Evolutionary conservation across 805 yeast species (phyloP).

Genomic region (Yarrowia hollandica): DNA sequence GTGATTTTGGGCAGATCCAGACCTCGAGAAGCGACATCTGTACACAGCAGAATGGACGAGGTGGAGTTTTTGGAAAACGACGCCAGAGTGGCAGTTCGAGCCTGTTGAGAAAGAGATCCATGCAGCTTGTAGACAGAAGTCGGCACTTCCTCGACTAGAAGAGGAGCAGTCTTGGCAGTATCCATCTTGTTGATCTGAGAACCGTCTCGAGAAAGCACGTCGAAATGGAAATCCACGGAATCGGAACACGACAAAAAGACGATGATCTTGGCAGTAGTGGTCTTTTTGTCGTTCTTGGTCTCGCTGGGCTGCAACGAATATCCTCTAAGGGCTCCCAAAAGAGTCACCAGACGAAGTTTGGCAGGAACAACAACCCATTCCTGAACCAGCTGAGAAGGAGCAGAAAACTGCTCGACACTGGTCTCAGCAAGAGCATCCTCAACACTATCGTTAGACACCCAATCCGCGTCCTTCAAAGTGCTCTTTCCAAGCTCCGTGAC

Average conservation of each 20-base stretch:
- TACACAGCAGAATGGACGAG: slow-evolving; percentile 72
- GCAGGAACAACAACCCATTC: slow-evolving; percentile 86
- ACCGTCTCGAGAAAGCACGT: slow-evolving; percentile 66
- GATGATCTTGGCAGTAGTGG: slow-evolving; percentile 48
- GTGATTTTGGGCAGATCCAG: slow-evolving; percentile 86
- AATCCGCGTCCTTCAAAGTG: slow-evolving; percentile 69
- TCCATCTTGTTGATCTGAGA: slow-evolving; percentile 23
- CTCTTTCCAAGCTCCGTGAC: slow-evolving; percentile 80
- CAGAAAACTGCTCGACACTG: slow-evolving; percentile 44
- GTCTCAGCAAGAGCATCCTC: slow-evolving; percentile 37
- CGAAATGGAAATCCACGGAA: slow-evolving; percentile 91
- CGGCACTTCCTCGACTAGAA: slow-evolving; percentile 44
- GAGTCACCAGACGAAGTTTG: slow-evolving; percentile 79
- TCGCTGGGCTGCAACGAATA: slow-evolving; percentile 37
- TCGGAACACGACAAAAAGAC: slow-evolving; percentile 93
- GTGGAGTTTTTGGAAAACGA: slow-evolving; percentile 47
- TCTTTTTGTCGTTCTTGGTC: slow-evolving; percentile 44
- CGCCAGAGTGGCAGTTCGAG: slow-evolving; percentile 73
- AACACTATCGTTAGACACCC: slow-evolving; percentile 50
- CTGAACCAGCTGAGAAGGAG: slow-evolving; percentile 90
- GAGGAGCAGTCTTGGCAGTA: slow-evolving; percentile 56
- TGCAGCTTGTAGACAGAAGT: slow-evolving; percentile 70
- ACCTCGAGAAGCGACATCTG: slow-evolving; percentile 98
- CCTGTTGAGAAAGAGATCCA: slow-evolving; percentile 85
- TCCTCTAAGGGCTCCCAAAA: slow-evolving; percentile 57